phyloP scores from a whole-genome alignment of 2,329 filamentous ascomycete genomes.

The Pezicula neosporulosa region DNA sequence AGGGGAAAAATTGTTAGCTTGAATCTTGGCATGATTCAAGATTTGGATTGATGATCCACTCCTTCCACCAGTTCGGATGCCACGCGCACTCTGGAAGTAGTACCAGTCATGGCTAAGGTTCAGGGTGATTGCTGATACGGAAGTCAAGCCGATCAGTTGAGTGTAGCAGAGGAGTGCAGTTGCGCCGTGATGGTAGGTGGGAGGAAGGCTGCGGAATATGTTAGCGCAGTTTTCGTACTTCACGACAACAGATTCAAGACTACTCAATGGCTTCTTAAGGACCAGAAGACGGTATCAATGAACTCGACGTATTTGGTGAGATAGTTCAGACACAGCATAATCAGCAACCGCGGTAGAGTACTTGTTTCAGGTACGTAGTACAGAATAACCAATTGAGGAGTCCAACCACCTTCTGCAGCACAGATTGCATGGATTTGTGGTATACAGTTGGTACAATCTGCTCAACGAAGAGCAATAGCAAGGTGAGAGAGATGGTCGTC shows the following conservation, averaged over 20 bases:
- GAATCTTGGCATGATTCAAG: constrained; percentile 36
- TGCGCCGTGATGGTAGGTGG: constrained; percentile 97
- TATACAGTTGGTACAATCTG: constrained; percentile 82
- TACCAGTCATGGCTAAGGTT: constrained; percentile 99
- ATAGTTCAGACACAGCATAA: constrained; percentile 67
- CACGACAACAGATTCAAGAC: constrained; percentile 18
- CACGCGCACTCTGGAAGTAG: constrained; percentile 98
- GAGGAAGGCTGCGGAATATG: constrained; percentile 69
- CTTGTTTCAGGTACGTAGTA: constrained; percentile 70
- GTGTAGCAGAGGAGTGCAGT: constrained; percentile 98
- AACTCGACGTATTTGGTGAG: constrained; percentile 97
- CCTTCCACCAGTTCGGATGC: constrained; percentile 98
- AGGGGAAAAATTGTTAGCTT: constrained; percentile 38
- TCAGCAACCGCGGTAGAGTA: constrained; percentile 31
- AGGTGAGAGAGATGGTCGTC: constrained; percentile 75
- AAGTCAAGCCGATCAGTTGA: constrained; percentile 86
- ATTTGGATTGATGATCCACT: constrained; percentile 99
- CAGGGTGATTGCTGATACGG: constrained; percentile 89
- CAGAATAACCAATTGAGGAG: constrained; percentile 83
- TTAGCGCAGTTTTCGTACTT: constrained; percentile 26
- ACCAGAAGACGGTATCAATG: constrained; percentile 91
- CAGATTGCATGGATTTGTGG: constrained; percentile 83
- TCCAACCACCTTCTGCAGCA: constrained; percentile 80
- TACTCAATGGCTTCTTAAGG: constrained; percentile 96
- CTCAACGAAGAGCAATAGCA: constrained; percentile 85